These are phyloP conservation scores for Annona cherimola DNA, from an alignment of 164 flowering plant genomes.

Conservation along the genomic window DNA sequence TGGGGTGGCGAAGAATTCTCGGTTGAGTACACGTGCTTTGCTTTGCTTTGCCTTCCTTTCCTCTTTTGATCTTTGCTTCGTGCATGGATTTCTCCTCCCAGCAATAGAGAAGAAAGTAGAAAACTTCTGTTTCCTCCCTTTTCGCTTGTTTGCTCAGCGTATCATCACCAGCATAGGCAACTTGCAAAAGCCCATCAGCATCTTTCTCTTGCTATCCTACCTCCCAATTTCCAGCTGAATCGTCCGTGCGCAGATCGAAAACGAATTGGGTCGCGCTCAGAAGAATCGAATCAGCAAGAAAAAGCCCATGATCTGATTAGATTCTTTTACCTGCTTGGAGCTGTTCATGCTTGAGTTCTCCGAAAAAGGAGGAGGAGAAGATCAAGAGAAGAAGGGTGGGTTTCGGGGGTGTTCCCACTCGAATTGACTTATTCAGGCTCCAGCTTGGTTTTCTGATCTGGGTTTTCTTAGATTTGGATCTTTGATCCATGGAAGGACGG, in stretches of 20 bases:
- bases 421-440: neutral
- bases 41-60: constrained; percentile 21
- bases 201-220: constrained; percentile 10
- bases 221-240: constrained; percentile 19
- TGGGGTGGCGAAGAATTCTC: constrained; percentile 43
- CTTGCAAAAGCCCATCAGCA: constrained; percentile 18
- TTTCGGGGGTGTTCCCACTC: constrained; percentile 8
- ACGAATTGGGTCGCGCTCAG: constrained; percentile 21
- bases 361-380: neutral
- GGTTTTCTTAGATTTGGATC: constrained; percentile 14
- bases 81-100: constrained; percentile 85
- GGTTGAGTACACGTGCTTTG: constrained; percentile 59
- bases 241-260: constrained; percentile 12
- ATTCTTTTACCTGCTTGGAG: constrained; percentile 9
- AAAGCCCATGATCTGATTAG: constrained; percentile 14
- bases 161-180: neutral
- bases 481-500: constrained; percentile 17
- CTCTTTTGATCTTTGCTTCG: constrained; percentile 48
- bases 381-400: neutral
- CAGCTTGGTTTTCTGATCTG: constrained; percentile 29
- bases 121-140: neutral
- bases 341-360: neutral
- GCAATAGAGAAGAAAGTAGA: constrained; percentile 3
- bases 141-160: neutral
- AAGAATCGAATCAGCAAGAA: constrained; percentile 7